Base-by-base conservation (phyloP, 2,329 filamentous ascomycete species). In the Waltergamsia citrina region DNA sequence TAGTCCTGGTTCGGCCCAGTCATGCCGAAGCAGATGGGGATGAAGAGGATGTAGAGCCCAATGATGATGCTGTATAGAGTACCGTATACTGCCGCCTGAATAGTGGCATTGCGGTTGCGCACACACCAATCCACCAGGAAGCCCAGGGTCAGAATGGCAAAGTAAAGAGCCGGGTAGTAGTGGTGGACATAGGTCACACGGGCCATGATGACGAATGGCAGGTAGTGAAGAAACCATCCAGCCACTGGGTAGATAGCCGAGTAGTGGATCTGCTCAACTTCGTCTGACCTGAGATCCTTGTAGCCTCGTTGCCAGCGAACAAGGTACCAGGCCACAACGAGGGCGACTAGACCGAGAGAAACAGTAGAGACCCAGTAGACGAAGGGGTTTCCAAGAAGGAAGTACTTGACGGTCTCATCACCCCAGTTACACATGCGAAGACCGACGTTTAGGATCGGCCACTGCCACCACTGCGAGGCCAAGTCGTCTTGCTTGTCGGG, bases 381-480 rank as follows among this genome's bases (percentile, higher is more conserved):
- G 35, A 93, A 65, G 6, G 93, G 92, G 62, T 98, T 98, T 41
- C 92, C 92, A 30, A 98, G 83, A 18, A 98, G 78, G 73, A 94
- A 98, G 67, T 98, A 98, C 61, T 98, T 98, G 65, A 94, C 78
- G 44, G 86, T 87, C 49, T 79, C 77, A 53, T 98, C 88, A 48
- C 93, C 88, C 93, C 92, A 98, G 46, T 88, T 84, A 62, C 92
- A 98, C 92, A 98, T 98, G 41, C 93, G 84, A 35, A 98, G 78
- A 54, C 92, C 92, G 37, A 96, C 92, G 50, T 96, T 71, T 26
- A 98, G 77, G 42, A 98, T 77, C 15, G 92, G 92, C 92, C 92
- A 98, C 63, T 98, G 88, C 92, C 92, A 98, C 69, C 88, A 95
- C 45, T 87, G 71, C 11, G 92, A 98, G 21, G 92, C 92, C 31